A percentile compares a stretch with the other conserved stretches of the same genome.
These are phyloP conservation scores for Termitomyces sp. DNA, from an alignment of 768 basidiomycete genomes.

Conservation along the genomic window DNA sequence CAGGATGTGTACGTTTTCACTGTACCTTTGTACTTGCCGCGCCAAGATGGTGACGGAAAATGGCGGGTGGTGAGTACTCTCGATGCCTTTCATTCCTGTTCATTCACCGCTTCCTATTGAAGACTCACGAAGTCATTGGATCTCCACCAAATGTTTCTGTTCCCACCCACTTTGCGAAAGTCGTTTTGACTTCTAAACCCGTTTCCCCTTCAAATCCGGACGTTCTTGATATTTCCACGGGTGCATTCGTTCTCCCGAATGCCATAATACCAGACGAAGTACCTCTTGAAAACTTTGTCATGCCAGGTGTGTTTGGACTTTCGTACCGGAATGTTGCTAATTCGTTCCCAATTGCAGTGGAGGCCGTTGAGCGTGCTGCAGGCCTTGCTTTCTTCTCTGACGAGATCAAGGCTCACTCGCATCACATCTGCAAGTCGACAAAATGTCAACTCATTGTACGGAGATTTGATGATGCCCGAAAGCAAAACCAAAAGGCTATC, in stretches of 20 bases:
- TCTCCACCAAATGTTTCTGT: slow-evolving; percentile 86
- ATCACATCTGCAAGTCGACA: slow-evolving; percentile 84
- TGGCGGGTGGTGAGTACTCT: slow-evolving; percentile 80
- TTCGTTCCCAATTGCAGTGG: slow-evolving; percentile 51
- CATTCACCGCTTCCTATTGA: background rate
- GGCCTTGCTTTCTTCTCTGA: slow-evolving; percentile 88
- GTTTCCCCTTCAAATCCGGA: slow-evolving; percentile 70
- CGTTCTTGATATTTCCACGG: slow-evolving; percentile 74
- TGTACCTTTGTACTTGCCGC: slow-evolving; percentile 93
- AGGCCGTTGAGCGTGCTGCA: slow-evolving; percentile 86
- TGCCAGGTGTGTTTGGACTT: slow-evolving; percentile 57
- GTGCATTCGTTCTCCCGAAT: slow-evolving; percentile 96
- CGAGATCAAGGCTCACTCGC: slow-evolving; percentile 66
- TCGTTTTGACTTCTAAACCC: slow-evolving; percentile 76
- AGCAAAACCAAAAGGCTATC: slow-evolving; percentile 55
- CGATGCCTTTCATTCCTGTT: background rate
- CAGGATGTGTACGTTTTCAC: slow-evolving; percentile 98
- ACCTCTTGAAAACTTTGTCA: slow-evolving; percentile 74
- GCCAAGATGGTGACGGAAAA: slow-evolving; percentile 82
- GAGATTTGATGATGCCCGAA: slow-evolving; percentile 88
- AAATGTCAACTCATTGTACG: slow-evolving; percentile 88
- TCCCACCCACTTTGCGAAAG: slow-evolving; percentile 98
- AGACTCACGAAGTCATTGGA: slow-evolving; percentile 96
- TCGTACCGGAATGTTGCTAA: background rate
- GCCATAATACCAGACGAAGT: slow-evolving; percentile 85